Evolutionary conservation across 805 yeast genomes (phyloP).

Genomic region (Hemisphaericaspora nanyangensis): DNA sequence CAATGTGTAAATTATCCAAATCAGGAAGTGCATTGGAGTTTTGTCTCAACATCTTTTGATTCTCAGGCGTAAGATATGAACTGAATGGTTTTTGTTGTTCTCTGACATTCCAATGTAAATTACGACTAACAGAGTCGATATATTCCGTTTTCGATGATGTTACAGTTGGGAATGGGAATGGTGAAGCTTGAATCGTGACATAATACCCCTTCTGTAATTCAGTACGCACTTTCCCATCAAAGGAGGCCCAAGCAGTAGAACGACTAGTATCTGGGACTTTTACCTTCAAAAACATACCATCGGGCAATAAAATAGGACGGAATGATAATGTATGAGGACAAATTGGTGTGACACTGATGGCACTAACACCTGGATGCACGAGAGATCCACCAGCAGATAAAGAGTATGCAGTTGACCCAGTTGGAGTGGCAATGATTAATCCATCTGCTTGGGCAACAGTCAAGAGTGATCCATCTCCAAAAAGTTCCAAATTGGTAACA

Average conservation of each 20-base stretch:
- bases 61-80: conserved; percentile 8
- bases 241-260: conserved; percentile 94
- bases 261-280: conserved; percentile 77
- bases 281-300: conserved; percentile 80
- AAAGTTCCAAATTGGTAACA: conserved; percentile 83
- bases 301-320: conserved; percentile 89
- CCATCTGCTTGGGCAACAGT: conserved; percentile 96
- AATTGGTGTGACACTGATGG: conserved; percentile 89
- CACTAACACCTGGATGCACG: conserved; percentile 91
- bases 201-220: conserved; percentile 82
- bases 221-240: conserved; percentile 87
- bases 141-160: conserved; percentile 69
- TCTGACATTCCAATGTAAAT: conserved; percentile 90
- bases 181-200: conserved; percentile 78
- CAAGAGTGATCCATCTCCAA: conserved; percentile 79
- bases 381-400: conserved; percentile 93
- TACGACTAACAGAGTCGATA: conserved; percentile 79
- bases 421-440: conserved; percentile 86
- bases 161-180: conserved; percentile 93
- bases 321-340: conserved; percentile 95
- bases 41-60: conserved; percentile 1
- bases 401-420: conserved; percentile 95
- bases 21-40: not conserved
- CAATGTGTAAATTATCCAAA: conserved; percentile 15
- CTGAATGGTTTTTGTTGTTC: conserved; percentile 79